Base-by-base conservation (phyloP, 345 rosid species). In the Odontarrhena argentea region DNA sequence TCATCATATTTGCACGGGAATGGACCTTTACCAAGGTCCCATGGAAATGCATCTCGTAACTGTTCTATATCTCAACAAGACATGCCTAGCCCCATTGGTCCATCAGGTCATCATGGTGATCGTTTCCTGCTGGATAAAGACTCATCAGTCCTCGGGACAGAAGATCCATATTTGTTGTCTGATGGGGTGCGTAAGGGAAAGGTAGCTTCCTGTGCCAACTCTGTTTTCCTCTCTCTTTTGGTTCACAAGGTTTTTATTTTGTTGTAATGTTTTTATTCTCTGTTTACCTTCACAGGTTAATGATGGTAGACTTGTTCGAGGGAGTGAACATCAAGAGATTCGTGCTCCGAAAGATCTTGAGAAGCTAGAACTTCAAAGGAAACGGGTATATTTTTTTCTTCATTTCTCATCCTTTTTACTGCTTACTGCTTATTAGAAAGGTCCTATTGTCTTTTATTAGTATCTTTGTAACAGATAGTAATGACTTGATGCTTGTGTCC, bases 341-440 rank as follows among this genome's bases (percentile, higher is more conserved):
- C 84, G 81, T 68, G 83, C 71, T 2, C 90, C 76, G 28, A 95
- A 83, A 83, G 96, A 92, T 73, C 81, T 77, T 55, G 99, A 95
- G 85, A 95, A 81, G 78, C 78, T 77, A 64, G 90, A 86, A 68
- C 69, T 52, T 14, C 64, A 80, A 82, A 87, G 88, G 81, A 81
- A 88, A 78, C 91, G 82, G 86, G 99, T 91, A 78, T 41, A 4
- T 52, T 48, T 32, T 58, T 10, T 63, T 41, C 68, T 50, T 37
- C 13, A 30, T 32, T 26, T 30, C 48, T 37, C 18, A 47, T 41
- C 6, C 40, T 57, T 37, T 25, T 50, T 38, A 24, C 54, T 47
- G 30, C 28, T 4, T 18, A 18, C 22, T 18, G 22, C 22, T 40
- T 30, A 40, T 56, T 49, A 12, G 62, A 13, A 67, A 37, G 8